Base-by-base conservation (phyloP, 495 filamentous ascomycete genomes). In the Xylaria palmicola region DNA sequence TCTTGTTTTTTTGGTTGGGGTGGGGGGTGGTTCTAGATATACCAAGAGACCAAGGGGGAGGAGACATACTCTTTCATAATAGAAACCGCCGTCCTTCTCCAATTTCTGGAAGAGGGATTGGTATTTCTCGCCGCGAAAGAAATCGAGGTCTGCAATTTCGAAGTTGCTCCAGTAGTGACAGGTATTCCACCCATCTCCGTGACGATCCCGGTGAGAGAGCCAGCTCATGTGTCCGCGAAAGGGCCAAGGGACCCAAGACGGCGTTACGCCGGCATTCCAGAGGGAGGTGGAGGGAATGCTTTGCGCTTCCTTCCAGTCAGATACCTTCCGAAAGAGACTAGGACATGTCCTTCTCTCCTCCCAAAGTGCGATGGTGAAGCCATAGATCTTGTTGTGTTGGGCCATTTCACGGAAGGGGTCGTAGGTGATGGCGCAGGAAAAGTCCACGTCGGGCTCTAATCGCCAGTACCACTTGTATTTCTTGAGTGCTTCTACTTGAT, bases 81-180 rank as follows among this genome's bases (percentile, higher is more conserved):
- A 85, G 59, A 83, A 85, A 8, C 82, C 82, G 3, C 82, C 81
- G 1, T 69, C 64, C 30, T 65, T 49, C 29, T 85, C 82, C 9
- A 85, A 70, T 32, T 75, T 74, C 12, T 71, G 50, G 58, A 77
- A 84, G 19, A 82, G 72, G n/a, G 77, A 70, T 45, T 77, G 77
- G 61, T 85, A 85, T 26, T 68, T 73, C 20, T 72, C 56, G 15
- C 74, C 64, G 15, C 82, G 74, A 65, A 81, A 85, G 59, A 84
- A 83, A 49, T 80, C 79, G 13, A 85, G 68, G 57, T 78, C 72
- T 52, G 76, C 82, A 58, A 85, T 83, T 65, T 85, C 82, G 30
- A 84, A 85, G 56, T 84, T 84, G 63, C 77, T 81, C 82, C 82
- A 84, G 62, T 83, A 84, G 64, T 84, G 82, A 59, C 82, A 84